phyloP scores from a whole-genome alignment of 805 yeast species.

The Clavispora asparagi region DNA sequence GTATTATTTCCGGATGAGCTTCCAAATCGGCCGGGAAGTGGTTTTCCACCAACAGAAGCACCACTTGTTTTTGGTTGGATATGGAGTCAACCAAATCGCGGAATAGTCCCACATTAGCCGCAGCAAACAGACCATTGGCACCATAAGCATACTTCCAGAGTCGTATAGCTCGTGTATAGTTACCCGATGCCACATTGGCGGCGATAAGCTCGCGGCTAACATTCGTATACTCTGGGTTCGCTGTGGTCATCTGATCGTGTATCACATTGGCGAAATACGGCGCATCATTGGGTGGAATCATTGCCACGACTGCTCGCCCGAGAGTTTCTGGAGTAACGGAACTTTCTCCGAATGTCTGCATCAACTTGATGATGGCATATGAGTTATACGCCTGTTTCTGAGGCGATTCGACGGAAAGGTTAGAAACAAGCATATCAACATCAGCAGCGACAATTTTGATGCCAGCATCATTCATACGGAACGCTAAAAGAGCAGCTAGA shows the following conservation, averaged over 20 bases:
- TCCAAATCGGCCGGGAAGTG: conserved; percentile 4
- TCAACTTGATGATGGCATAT: conserved; percentile 8
- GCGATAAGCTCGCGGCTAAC: conserved; percentile 4
- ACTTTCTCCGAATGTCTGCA: not conserved
- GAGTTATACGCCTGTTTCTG: conserved; percentile 7
- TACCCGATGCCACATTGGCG: conserved; percentile 11
- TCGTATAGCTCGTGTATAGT: conserved; percentile 9
- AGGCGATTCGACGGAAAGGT: not conserved
- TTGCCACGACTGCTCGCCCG: conserved; percentile 6
- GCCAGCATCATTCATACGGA: not conserved
- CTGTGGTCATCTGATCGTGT: conserved; percentile 5
- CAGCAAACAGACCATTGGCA: conserved; percentile 2
- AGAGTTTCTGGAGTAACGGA: not conserved
- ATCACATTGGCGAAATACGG: conserved; percentile 18
- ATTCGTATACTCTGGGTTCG: not conserved
- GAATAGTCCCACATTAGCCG: conserved; percentile 1
- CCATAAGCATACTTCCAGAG: conserved; percentile 13
- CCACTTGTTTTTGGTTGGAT: not conserved
- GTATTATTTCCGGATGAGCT: conserved; percentile 8
- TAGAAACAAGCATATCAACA: not conserved
- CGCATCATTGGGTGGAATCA: conserved; percentile 2
- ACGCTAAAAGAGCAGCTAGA: conserved; percentile 8
- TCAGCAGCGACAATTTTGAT: conserved; percentile 3
- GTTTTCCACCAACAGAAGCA: not conserved
- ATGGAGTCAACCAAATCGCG: conserved; percentile 1